Conservation (phyloP, 2,329 filamentous ascomycete genomes). For the Colletotrichum salicis region DNA sequence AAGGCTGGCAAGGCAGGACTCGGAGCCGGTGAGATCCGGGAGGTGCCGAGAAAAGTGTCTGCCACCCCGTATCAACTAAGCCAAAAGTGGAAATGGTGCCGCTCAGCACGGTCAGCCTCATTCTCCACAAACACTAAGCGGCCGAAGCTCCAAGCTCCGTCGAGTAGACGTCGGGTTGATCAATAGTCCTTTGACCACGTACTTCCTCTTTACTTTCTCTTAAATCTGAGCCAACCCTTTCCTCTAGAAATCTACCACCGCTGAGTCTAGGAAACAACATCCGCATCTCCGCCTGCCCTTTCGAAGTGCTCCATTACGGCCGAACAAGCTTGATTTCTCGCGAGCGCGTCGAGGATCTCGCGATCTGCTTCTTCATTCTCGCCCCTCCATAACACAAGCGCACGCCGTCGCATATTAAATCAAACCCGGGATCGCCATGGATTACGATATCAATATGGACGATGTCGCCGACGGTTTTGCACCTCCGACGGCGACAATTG, state of each 20-base stretch:
- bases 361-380: not conserved
- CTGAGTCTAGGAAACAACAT: not conserved
- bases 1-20: not conserved
- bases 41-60: not conserved
- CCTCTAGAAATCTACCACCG: not conserved
- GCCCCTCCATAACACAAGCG: conserved; percentile 33
- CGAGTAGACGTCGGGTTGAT: not conserved
- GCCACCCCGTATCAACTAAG: not conserved
- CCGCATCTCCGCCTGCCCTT: not conserved
- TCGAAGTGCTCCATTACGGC: not conserved
- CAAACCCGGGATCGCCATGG: conserved; percentile 59
- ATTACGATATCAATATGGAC: conserved; percentile 79
- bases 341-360: not conserved
- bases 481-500: not conserved
- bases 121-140: conserved; percentile 1
- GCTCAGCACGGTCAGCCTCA: conserved; percentile 6
- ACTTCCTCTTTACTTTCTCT: not conserved
- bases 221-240: not conserved
- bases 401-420: conserved; percentile 24
- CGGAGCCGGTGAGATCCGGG: not conserved
- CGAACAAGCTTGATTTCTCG: not conserved
- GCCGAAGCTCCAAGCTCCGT: not conserved
- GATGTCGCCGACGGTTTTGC: conserved; percentile 57
- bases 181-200: not conserved
- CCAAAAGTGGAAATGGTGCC: conserved; percentile 3